Evolutionary conservation across 768 basidiomycete species (phyloP).

Genomic region (Chalciporus pseudorubinellus): DNA sequence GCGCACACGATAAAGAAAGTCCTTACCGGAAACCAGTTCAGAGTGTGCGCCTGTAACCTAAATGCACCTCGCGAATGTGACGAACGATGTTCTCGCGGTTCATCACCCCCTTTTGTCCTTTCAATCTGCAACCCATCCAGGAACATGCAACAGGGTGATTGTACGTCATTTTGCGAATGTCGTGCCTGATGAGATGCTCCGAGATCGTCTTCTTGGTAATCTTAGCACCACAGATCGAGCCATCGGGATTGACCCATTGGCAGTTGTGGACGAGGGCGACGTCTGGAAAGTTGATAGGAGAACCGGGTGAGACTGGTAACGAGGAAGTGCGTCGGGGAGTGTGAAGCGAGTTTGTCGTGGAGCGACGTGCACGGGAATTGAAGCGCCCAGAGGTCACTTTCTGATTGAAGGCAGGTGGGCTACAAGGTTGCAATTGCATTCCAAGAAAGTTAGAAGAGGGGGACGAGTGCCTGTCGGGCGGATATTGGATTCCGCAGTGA

Average conservation of each 20-base stretch:
- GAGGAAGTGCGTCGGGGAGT: not conserved
- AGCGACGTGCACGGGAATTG: not conserved
- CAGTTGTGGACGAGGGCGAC: not conserved
- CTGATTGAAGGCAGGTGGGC: not conserved
- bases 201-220: constrained; percentile 1
- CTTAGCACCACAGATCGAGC: not conserved
- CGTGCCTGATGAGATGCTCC: constrained; percentile 12
- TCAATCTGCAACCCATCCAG: constrained; percentile 11
- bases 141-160: not conserved
- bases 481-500: too few relatives aligned
- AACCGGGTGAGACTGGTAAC: not conserved
- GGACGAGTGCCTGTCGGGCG: not conserved
- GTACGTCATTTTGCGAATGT: not conserved
- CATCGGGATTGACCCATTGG: constrained; percentile 5
- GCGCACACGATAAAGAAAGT: not conserved
- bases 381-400: not conserved
- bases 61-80: constrained; percentile 14
- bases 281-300: not conserved
- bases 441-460: not conserved
- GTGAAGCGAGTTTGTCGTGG: not conserved
- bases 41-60: constrained; percentile 7
- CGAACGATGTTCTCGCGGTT: constrained; percentile 19
- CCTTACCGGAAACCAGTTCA: not conserved
- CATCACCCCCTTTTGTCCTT: not conserved
- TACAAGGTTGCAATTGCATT: not conserved